phyloP scores from a whole-genome alignment of 371 early-diverging fungal genomes.

The Furculomyces boomerangus region DNA sequence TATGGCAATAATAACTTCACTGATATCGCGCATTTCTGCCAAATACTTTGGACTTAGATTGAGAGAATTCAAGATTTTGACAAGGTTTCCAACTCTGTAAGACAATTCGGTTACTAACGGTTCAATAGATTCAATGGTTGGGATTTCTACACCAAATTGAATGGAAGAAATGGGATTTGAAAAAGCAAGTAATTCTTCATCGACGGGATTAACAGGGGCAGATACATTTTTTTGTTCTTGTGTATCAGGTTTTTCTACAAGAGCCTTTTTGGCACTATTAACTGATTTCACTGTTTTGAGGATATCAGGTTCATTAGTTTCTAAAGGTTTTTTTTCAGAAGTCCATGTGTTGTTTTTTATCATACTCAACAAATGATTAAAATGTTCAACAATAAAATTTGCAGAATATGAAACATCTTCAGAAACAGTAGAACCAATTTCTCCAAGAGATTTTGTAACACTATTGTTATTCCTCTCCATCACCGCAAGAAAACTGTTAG shows the following conservation, averaged over 20 bases:
- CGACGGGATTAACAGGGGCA: background rate
- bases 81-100: slow-evolving; percentile 8
- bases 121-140: slow-evolving; percentile 15
- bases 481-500: slow-evolving; percentile 14
- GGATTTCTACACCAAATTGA: slow-evolving; percentile 19
- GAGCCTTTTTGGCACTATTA: background rate
- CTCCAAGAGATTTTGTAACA: slow-evolving; percentile 14
- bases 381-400: slow-evolving; percentile 19
- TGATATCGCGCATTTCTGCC: slow-evolving; percentile 17
- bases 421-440: slow-evolving; percentile 13
- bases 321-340: background rate
- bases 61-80: slow-evolving; percentile 12
- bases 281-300: background rate
- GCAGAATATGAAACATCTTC: slow-evolving; percentile 18
- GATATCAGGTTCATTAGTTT: slow-evolving; percentile 6
- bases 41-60: slow-evolving; percentile 11
- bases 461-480: slow-evolving; percentile 18
- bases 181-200: background rate
- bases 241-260: background rate
- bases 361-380: slow-evolving; percentile 17
- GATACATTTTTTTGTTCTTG: slow-evolving; percentile 1
- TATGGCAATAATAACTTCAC: slow-evolving; percentile 13
- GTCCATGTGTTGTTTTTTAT: slow-evolving; percentile 18
- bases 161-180: slow-evolving; percentile 10
- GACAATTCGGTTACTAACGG: slow-evolving; percentile 15